Conservation (phyloP, 257 asterid genomes). For the Plantago major region DNA sequence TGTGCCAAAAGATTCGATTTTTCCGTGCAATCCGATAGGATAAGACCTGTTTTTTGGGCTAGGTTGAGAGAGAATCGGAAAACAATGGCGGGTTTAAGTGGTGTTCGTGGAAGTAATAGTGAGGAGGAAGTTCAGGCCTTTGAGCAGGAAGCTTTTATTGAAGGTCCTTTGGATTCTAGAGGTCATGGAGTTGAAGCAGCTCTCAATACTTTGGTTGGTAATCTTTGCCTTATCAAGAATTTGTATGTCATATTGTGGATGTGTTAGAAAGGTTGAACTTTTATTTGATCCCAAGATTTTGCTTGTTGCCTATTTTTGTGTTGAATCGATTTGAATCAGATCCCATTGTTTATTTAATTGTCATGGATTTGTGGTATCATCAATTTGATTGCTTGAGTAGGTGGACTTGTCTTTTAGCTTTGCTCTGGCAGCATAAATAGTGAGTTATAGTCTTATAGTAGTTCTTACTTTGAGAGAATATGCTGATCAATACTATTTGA, state of each 20-base stretch:
- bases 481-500: not conserved
- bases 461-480: not conserved
- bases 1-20: conserved; percentile 24
- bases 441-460: too few relatives aligned
- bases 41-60: conserved; percentile 25
- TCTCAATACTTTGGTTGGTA: conserved; percentile 54
- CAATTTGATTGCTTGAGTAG: too few relatives aligned
- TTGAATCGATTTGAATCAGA: too few relatives aligned
- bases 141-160: conserved; percentile 41
- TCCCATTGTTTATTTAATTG: too few relatives aligned
- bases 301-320: not conserved
- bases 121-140: conserved; percentile 12
- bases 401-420: too few relatives aligned
- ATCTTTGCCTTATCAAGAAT: not conserved
- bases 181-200: conserved; percentile 43
- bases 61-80: conserved; percentile 9
- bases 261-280: too few relatives aligned
- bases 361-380: too few relatives aligned
- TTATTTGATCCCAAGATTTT: not conserved
- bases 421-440: too few relatives aligned
- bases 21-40: conserved; percentile 7
- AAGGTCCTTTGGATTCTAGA: conserved; percentile 21
- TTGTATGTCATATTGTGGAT: too few relatives aligned
- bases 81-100: conserved; percentile 25
- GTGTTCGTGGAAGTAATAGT: conserved; percentile 17